Evolutionary conservation across 495 filamentous ascomycete species (phyloP), one percentile per base, ranked within the genome.

Genomic region (Aspergillus avenaceus): DNA sequence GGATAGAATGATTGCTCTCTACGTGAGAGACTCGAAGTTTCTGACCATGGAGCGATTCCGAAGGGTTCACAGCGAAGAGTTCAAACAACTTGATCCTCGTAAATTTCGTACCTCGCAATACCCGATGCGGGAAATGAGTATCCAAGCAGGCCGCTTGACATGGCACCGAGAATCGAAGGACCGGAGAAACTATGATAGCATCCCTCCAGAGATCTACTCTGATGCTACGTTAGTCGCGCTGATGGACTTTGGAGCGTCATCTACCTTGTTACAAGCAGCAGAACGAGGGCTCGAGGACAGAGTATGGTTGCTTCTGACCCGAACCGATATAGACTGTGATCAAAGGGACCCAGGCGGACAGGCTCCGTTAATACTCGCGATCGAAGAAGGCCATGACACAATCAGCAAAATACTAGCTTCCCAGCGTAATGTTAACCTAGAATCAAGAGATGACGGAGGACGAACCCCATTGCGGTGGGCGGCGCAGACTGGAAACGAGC

Each of bases 21-120:
- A 43, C 24, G 19, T 50, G 21, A 38, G 31, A 24, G 48, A 50
- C n/a, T 12, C 14, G n/a, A n/a, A n/a, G 21, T 13, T 26, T 22
- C 40, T 50, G 2, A 50, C 38, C 8, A 50, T 50, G 48, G 22
- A 50, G 25, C 12, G 21, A 8, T 43, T 50, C 19, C 7, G 44
- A n/a, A 40, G 48, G 5, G 18, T 36, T 8, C 23, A 16, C 8
- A 22, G 29, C 19, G 13, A 21, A 7, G 23, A 21, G 4, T 14
- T 34, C 5, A 40, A 41, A 12, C 18, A 22, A 19, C 19, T 50
- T 24, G 25, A 41, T 14, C 27, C 44, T 4, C 9, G 18, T 16
- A 2, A 24, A 1, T 28, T 43, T 9, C 13, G 18, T 9, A 25
- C 48, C 3, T 16, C 40, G 13, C 38, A 43, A 23, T 50, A 32